Conservation (phyloP, 371 early-diverging fungal species). For the Syncephalastrum racemosum region DNA sequence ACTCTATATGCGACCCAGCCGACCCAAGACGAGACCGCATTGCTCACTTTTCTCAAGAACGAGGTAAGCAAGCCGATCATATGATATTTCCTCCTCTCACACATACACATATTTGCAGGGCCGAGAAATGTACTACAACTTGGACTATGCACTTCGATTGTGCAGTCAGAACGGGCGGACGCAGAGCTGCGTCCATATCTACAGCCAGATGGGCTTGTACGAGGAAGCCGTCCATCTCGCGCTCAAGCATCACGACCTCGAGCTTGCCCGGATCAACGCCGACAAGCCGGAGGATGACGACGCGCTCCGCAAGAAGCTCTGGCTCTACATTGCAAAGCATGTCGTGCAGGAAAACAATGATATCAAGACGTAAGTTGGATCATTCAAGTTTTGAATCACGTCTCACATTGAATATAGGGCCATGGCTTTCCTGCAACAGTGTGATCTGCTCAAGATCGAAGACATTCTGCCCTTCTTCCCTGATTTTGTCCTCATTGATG, state of each 20-base stretch:
- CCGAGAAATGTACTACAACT: constrained; percentile 70
- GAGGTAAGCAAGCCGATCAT: constrained; percentile 43
- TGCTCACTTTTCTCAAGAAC: constrained; percentile 69
- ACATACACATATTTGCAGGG: constrained; percentile 34
- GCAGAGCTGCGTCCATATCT: constrained; percentile 79
- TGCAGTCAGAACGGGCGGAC: constrained; percentile 75
- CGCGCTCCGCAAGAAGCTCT: constrained; percentile 79
- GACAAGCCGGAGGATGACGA: constrained; percentile 87
- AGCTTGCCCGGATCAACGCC: constrained; percentile 86
- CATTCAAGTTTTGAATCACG: background rate
- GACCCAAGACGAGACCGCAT: constrained; percentile 55
- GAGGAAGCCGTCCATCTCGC: constrained; percentile 87
- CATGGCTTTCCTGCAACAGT: constrained; percentile 77
- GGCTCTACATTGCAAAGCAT: constrained; percentile 91
- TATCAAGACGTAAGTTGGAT: constrained; percentile 63
- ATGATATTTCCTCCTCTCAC: background rate
- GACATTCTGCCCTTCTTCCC: constrained; percentile 96
- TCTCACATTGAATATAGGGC: constrained; percentile 52
- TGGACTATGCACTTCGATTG: constrained; percentile 85
- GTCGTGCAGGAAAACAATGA: constrained; percentile 82
- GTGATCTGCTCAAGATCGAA: constrained; percentile 87
- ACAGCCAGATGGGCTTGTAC: constrained; percentile 75
- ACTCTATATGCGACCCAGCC: constrained; percentile 81
- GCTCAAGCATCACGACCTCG: constrained; percentile 79
- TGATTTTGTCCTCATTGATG: constrained; percentile 91